Base-by-base conservation (phyloP, 2,329 filamentous ascomycete genomes). In the Capronia americana region DNA sequence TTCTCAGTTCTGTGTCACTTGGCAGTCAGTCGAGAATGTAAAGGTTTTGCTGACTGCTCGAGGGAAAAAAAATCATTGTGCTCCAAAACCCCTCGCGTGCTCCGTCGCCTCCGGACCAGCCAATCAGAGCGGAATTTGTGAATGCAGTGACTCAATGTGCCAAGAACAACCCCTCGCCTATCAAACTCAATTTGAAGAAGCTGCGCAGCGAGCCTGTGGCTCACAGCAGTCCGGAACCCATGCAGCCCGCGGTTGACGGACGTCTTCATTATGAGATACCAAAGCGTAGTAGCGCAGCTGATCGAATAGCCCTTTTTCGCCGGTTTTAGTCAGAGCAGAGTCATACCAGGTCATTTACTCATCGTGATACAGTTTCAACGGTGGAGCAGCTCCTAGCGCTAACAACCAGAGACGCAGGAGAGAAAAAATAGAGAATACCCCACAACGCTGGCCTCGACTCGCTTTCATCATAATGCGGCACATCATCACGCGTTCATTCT, bases 41-140 rank as follows among this genome's bases (percentile, higher is more conserved):
- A n/a, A 41, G 6, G 7, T n/a, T n/a, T 38, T 34, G 57, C 26
- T 24, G 53, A 34, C 53, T 23, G 26, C 11, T 20, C 12, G 34
- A 59, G 11, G 11, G 14, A 32, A 59, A 59, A 59, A 59, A 50
- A 48, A 50, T 26, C 34, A n/a, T n/a, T 23, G 20, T 48, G 50
- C 57, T 50, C 41, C 41, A 59, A 26, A 8, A 26, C 57, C 57
- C 57, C 57, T 59, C 57, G 57, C 57, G 57, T 59, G 57, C 57
- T 46, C 46, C 57, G 46, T 7, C 11, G 23, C 20, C 57, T 23
- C 10, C 48, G 24, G 20, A 4, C 24, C 41, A 23, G 38, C 56
- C 56, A 58, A 58, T 58, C 56, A 48, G 6, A 46, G 14, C 7
- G 23, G 30, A 20, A 3, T n/a, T 10, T 26, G 11, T 12, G 10